Conservation (phyloP, 495 filamentous ascomycete genomes). For the Penicillium ucsense region DNA sequence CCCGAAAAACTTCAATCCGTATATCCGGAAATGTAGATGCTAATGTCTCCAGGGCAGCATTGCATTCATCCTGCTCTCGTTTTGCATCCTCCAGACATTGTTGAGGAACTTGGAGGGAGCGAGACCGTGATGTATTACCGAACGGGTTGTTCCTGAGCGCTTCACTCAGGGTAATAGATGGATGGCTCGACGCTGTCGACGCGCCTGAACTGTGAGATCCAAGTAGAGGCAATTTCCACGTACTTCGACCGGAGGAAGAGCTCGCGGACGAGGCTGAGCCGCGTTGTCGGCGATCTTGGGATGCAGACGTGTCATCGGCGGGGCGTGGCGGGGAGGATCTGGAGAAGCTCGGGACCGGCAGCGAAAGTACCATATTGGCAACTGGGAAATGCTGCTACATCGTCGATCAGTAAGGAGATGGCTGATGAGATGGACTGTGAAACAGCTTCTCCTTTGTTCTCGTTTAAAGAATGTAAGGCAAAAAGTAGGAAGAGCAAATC, state of each 20-base stretch:
- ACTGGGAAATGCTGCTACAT: conserved; percentile 25
- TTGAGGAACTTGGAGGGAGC: conserved; percentile 11
- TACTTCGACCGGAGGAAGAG: conserved; percentile 12
- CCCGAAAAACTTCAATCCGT: conserved; percentile 83
- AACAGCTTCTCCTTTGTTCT: background rate
- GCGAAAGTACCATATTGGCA: conserved; percentile 34
- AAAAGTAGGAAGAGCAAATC: background rate
- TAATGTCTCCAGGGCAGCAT: conserved; percentile 60
- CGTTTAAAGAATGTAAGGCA: background rate
- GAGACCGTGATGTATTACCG: conserved; percentile 26
- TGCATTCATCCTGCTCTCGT: conserved; percentile 55
- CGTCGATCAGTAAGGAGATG: background rate
- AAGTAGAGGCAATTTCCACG: conserved; percentile 6
- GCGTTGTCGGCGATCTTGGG: conserved; percentile 10
- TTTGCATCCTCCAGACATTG: conserved; percentile 20
- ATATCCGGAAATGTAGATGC: conserved; percentile 77
- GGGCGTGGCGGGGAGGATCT: conserved; percentile 25
- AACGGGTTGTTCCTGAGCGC: conserved; percentile 38
- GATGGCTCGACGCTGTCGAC: conserved; percentile 11
- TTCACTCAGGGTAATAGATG: conserved; percentile 30
- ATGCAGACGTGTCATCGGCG: conserved; percentile 15
- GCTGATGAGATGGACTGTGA: background rate
- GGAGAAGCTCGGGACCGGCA: conserved; percentile 32
- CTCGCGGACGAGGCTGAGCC: conserved; percentile 10
- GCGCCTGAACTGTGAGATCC: background rate